A percentile compares a stretch with the other conserved stretches of the same genome.
phyloP scores from a whole-genome alignment of 2,329 filamentous ascomycete species.

The Fusarium scirpi region DNA sequence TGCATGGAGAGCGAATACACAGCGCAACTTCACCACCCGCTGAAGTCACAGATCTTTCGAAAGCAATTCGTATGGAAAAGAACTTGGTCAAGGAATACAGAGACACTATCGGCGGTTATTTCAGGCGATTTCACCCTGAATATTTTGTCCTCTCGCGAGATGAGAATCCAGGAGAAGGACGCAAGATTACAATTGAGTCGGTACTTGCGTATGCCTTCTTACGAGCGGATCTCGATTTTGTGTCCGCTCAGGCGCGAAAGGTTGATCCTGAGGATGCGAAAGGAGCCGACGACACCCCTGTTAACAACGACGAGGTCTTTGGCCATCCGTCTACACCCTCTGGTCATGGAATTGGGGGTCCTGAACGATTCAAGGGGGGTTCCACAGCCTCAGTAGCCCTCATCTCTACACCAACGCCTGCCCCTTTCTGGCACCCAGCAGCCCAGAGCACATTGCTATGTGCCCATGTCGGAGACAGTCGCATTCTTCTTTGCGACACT shows the following conservation, averaged over 20 bases:
- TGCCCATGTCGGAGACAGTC: slow-evolving; percentile 93
- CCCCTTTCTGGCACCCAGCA: slow-evolving; percentile 94
- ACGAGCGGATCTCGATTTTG: slow-evolving; percentile 93
- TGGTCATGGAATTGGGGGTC: slow-evolving; percentile 75
- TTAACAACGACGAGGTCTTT: slow-evolving; percentile 88
- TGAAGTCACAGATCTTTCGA: slow-evolving; percentile 66
- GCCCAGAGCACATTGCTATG: slow-evolving; percentile 86
- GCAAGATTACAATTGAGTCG: slow-evolving; percentile 74
- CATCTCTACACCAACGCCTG: slow-evolving; percentile 90
- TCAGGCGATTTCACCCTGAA: slow-evolving; percentile 86
- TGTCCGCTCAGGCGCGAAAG: slow-evolving; percentile 87
- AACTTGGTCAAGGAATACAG: slow-evolving; percentile 82
- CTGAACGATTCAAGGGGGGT: slow-evolving; percentile 87
- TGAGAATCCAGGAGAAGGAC: slow-evolving; percentile 46
- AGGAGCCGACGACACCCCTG: slow-evolving; percentile 80
- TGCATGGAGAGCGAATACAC: slow-evolving; percentile 54
- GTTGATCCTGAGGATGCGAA: slow-evolving; percentile 78
- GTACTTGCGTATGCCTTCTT: slow-evolving; percentile 93
- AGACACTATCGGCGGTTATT: slow-evolving; percentile 91
- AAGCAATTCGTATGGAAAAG: slow-evolving; percentile 76
- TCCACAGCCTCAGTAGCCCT: slow-evolving; percentile 91
- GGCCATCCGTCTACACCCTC: slow-evolving; percentile 69
- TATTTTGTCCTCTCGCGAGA: slow-evolving; percentile 69
- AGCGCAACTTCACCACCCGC: slow-evolving; percentile 60
- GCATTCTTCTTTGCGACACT: slow-evolving; percentile 90